Evolutionary conservation across 1,284 basidiomycete genomes (phyloP), one percentile per base, ranked within the genome.

Genomic region (Leucoagaricus sp.): DNA sequence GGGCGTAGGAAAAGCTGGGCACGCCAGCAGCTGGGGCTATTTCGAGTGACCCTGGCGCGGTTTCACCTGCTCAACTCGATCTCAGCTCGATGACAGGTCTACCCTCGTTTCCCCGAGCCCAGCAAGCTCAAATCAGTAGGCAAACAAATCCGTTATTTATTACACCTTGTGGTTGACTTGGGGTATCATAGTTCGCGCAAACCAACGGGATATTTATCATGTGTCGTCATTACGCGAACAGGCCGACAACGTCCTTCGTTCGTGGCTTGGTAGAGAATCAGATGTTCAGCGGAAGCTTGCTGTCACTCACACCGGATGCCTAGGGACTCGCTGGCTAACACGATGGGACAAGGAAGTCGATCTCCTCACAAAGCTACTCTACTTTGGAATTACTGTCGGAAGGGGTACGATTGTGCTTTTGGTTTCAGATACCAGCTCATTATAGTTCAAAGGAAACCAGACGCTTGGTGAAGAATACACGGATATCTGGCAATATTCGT

Each of bases 391-490:
- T 58, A 93, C 92, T 0, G 84, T 87, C 57, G 91, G 91, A 36
- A 78, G 85, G 72, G 88, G 91, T 91, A 64, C 5, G 53, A 15
- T n/a, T 7, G 6, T n/a, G 7, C 17, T 13, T 9, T n/a, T 59
- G 76, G 62, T 19, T 31, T 44, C 17, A 9, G 21, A 26, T 49
- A 44, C 42, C 48, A 6, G 26, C 23, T 36, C 25, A 55, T 49
- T 47, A 13, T n/a, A n/a, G 57, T 44, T 42, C 29, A 19, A 64
- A 89, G 93, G 87, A 2, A 81, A 78, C 2, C 93, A 94, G 70
- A 94, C 91, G 2, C 77, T 96, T 0, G 93, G 93, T 13, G 93
- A 96, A 71, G 93, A 96, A 68, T 96, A 96, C 67, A 94, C 93
- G 0, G 91, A 92, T 65, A 88, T 92, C 29, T 89, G 92, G 83